A percentile compares a stretch with the other conserved stretches of the same genome.
These are phyloP conservation scores for Passiflora organensis DNA, from an alignment of 345 rosid genomes.

Conservation along the genomic window DNA sequence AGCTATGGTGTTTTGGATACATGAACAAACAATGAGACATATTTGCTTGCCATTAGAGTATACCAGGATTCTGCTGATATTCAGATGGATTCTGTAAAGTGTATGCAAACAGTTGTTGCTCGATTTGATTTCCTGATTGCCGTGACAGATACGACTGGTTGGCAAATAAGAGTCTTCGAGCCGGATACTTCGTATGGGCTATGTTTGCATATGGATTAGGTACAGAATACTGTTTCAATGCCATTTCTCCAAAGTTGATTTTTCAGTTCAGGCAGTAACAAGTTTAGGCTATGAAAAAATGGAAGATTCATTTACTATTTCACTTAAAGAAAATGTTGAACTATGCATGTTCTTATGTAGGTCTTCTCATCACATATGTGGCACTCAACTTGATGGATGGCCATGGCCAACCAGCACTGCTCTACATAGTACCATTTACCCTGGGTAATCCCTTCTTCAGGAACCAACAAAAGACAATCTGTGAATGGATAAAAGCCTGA, in stretches of 20 bases:
- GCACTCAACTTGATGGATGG: constrained; percentile 98
- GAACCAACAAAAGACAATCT: neutral
- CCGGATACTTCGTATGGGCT: constrained; percentile 95
- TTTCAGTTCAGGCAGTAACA: neutral
- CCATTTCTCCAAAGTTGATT: neutral
- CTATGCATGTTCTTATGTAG: constrained; percentile 26
- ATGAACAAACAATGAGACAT: neutral
- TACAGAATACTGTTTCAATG: constrained; percentile 22
- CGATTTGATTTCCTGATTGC: neutral
- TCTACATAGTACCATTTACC: constrained; percentile 91
- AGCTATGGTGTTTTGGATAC: neutral
- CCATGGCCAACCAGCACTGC: constrained; percentile 96
- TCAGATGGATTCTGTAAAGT: no score
- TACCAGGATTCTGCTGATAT: no score
- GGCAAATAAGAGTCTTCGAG: constrained; percentile 72
- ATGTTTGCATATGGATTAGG: constrained; percentile 92
- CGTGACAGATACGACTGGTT: constrained; percentile 79
- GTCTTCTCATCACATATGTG: constrained; percentile 85
- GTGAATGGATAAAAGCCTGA: neutral
- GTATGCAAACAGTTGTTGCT: no score
- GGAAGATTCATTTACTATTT: no score
- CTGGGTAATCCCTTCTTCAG: constrained; percentile 52
- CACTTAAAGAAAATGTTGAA: no score
- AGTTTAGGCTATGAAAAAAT: no score
- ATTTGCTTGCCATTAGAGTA: no score